Evolutionary conservation across 495 filamentous ascomycete species (phyloP).

Genomic region (Glarea lozoyensis): DNA sequence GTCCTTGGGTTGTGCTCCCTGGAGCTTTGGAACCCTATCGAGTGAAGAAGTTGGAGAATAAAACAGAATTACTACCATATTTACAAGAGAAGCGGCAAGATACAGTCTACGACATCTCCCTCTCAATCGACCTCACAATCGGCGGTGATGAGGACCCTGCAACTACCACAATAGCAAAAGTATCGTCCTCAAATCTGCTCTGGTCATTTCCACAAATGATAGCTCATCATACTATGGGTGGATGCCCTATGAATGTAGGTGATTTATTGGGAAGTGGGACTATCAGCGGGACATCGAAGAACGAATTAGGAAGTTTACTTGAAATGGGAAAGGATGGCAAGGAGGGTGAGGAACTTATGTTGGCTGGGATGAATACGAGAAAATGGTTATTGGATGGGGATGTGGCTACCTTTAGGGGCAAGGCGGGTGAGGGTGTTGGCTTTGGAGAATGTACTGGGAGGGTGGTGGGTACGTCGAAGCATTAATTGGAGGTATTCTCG

Average conservation of each 20-base stretch:
- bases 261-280: conserved; percentile 87
- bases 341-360: conserved; percentile 49
- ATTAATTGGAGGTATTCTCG: too few relatives aligned
- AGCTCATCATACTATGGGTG: conserved; percentile 79
- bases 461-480: conserved; percentile 16
- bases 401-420: conserved; percentile 60
- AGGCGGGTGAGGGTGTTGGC: conserved; percentile 57
- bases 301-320: conserved; percentile 64
- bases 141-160: too few relatives aligned
- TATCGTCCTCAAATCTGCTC: conserved; percentile 63
- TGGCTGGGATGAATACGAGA: conserved; percentile 62
- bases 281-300: conserved; percentile 61
- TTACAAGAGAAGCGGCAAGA: conserved; percentile 55
- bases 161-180: conserved; percentile 56
- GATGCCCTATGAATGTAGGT: conserved; percentile 72
- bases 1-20: conserved; percentile 78
- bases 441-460: conserved; percentile 64
- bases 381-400: conserved; percentile 83
- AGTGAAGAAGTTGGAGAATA: conserved; percentile 49
- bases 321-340: conserved; percentile 68
- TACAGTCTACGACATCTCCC: conserved; percentile 62
- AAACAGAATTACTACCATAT: conserved; percentile 57
- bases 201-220: conserved; percentile 95
- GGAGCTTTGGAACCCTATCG: conserved; percentile 72
- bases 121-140: conserved; percentile 63